A percentile compares a stretch with the other conserved stretches of the same genome.
Evolutionary conservation across 352 stramenopile genomes (phyloP).

Genomic region (Phytopythium sindhum): DNA sequence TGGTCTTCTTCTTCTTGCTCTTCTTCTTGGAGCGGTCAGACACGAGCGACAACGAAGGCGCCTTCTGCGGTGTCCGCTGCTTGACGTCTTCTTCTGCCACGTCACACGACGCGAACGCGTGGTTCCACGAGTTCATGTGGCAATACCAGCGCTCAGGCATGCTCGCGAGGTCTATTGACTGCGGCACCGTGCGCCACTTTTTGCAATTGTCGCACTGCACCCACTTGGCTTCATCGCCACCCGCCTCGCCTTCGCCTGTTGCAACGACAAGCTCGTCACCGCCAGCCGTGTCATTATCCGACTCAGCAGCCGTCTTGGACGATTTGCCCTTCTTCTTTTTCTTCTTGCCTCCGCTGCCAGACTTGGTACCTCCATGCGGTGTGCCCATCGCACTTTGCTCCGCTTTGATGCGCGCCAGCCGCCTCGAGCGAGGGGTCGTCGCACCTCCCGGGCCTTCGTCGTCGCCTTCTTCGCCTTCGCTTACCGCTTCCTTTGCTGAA

Average conservation of each 20-base stretch:
- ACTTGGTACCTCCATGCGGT: conserved; percentile 1
- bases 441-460: conserved; percentile 31
- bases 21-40: conserved; percentile 25
- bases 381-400: conserved; percentile 10
- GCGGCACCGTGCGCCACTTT: conserved; percentile 94
- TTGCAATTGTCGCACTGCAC: conserved; percentile 95
- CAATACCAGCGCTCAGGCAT: conserved; percentile 97
- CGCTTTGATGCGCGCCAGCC: conserved; percentile 3
- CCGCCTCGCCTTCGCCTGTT: conserved; percentile 17
- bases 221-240: conserved; percentile 85
- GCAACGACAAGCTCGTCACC: conserved; percentile 6
- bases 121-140: conserved; percentile 93
- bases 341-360: conserved; percentile 20
- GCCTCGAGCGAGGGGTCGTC: conserved; percentile 20
- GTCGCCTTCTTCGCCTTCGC: conserved; percentile 46
- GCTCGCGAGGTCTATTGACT: conserved; percentile 79
- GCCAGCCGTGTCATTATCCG: conserved; percentile 17
- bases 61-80: conserved; percentile 9
- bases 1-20: conserved; percentile 29
- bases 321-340: conserved; percentile 67
- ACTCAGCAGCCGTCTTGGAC: conserved; percentile 17
- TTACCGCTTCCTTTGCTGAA: conserved; percentile 10
- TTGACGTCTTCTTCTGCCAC: conserved; percentile 88
- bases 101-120: conserved; percentile 79
- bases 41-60: neutral